A percentile compares a stretch with the other conserved stretches of the same genome.
These are phyloP conservation scores for Alternaria solani DNA, from an alignment of 2,329 filamentous ascomycete species.

Conservation along the genomic window DNA sequence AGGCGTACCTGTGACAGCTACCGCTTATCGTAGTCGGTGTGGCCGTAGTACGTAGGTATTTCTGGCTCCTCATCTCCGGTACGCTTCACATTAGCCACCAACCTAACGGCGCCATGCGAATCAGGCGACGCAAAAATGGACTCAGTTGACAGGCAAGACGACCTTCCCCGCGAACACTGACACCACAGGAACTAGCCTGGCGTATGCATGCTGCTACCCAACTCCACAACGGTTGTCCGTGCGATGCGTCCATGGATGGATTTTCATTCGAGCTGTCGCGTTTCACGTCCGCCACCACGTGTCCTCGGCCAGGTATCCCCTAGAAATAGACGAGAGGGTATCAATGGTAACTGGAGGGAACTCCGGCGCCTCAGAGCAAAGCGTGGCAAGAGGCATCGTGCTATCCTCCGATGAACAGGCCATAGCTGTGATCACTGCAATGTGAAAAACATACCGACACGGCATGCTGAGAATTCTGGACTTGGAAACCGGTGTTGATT, in stretches of 20 bases:
- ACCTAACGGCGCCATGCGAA: not conserved
- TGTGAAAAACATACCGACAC: not conserved
- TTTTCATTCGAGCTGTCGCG: not conserved
- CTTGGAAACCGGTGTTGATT: not conserved
- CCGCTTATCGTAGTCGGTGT: constrained; percentile 16
- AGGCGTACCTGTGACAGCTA: constrained; percentile 24
- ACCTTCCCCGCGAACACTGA: not conserved
- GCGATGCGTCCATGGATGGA: not conserved
- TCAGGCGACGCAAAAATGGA: not conserved
- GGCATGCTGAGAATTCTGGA: not conserved
- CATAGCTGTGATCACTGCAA: not conserved
- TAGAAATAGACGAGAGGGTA: not conserved
- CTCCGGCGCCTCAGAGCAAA: not conserved
- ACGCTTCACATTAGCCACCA: constrained; percentile 3
- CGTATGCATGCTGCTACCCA: not conserved
- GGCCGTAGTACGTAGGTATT: constrained; percentile 13
- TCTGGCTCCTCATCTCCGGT: constrained; percentile 9
- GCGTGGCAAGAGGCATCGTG: not conserved
- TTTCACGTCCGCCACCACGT: not conserved
- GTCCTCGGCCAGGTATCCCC: not conserved
- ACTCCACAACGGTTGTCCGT: not conserved
- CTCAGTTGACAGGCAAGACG: not conserved
- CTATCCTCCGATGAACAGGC: not conserved
- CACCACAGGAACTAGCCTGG: not conserved
- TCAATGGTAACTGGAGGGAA: not conserved